Percentiles rank a stretch among this genome's conserved stretches.
phyloP scores from a whole-genome alignment of 495 filamentous ascomycete species.

The Penicillium paxilli region DNA sequence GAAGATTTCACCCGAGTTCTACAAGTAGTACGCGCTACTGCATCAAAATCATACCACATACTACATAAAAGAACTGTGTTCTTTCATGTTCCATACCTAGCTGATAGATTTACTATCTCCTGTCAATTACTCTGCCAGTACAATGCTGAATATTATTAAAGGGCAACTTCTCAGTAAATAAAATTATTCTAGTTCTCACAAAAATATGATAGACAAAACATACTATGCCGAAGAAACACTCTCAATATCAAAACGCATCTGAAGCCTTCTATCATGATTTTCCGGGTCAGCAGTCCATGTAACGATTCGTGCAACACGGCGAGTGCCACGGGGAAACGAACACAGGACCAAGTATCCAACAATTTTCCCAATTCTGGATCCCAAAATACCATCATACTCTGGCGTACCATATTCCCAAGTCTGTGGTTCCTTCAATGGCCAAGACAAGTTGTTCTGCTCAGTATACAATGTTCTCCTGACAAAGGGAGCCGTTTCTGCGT shows the following conservation, averaged over 20 bases:
- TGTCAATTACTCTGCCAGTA: too few species aligned
- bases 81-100: too few species aligned
- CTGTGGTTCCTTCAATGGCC: neutral
- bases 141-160: too few species aligned
- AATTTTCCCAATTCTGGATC: conserved; percentile 3
- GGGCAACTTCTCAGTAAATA: too few species aligned
- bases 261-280: neutral
- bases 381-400: conserved; percentile 2
- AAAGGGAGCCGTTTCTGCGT: neutral
- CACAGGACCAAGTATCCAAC: conserved; percentile 1
- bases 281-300: neutral
- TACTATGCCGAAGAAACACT: neutral
- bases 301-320: neutral
- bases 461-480: neutral
- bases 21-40: too few species aligned
- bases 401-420: neutral
- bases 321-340: conserved; percentile 4
- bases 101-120: too few species aligned
- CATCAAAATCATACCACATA: too few species aligned
- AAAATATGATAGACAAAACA: too few species aligned
- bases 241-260: conserved; percentile 6
- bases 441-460: neutral
- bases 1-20: too few species aligned
- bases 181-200: too few species aligned
- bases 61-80: too few species aligned